Evolutionary conservation across 441 rosid species (phyloP), one percentile per base, ranked within the genome.

Genomic region (Gossypium gossypioides): DNA sequence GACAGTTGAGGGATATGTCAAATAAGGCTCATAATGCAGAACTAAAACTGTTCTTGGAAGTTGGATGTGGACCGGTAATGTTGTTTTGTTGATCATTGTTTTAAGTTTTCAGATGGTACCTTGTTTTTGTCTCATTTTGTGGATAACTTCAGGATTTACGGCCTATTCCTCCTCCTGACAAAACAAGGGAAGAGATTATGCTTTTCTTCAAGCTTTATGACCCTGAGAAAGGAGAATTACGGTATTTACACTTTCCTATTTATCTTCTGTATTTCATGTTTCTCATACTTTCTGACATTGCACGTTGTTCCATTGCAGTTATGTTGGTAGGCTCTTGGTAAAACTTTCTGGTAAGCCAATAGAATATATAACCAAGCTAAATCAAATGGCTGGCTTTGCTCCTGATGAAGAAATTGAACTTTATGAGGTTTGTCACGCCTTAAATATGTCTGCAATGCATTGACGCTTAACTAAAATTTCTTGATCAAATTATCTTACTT

Each of bases 161-260:
- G 54, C 92, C 96, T 58, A 63, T 91, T 77, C 79, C 92, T 66
- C 91, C 86, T 18, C 97, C 91, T 22, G 89, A 85, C 15, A 95
- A 87, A 80, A 79, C 92, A 4, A 80, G 84, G 68, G 99, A 88
- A 64, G 99, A 95, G 76, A 91, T 89, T 75, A 81, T 95, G 64
- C 88, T 95, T 61, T 95, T 95, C 82, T 89, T 92, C 82, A 94
- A 94, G 89, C 85, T 87, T 72, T 95, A 89, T 82, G 89, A 87
- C 75, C 97, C 98, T 2, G 88, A 78, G 78, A 95, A 85, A 63
- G 88, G 84, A 77, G 96, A 88, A 83, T 75, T 95, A 74, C 82
- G 99, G 99, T 95, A 86, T 75, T 60, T 55, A 44, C 13, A 50
- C 27, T 40, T 10, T 16, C 48, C 29, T 13, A 13, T 51, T 51